These are phyloP conservation scores for Marasmius tenuissimus DNA, from an alignment of 1,284 basidiomycete species.

Conservation along the genomic window DNA sequence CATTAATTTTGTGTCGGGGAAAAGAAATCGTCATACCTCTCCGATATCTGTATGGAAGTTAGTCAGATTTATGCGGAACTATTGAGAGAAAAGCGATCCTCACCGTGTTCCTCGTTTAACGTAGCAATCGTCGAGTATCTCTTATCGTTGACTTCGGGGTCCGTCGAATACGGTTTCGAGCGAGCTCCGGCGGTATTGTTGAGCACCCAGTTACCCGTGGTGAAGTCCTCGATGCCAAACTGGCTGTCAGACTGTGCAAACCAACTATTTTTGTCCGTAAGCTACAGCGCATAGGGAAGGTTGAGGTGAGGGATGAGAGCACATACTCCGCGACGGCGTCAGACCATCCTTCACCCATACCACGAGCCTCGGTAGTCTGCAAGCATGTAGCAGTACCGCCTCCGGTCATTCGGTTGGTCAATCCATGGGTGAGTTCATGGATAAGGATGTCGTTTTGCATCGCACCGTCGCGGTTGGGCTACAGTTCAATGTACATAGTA, in stretches of 20 bases:
- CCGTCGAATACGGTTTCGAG: neutral
- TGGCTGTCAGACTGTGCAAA: neutral
- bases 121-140: neutral
- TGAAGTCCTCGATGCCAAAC: neutral
- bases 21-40: neutral
- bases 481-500: too few relatives aligned
- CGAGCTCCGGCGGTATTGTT: slow-evolving; percentile 17
- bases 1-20: neutral
- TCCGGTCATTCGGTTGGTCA: slow-evolving; percentile 38
- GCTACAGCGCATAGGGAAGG: too few relatives aligned
- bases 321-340: slow-evolving; percentile 51
- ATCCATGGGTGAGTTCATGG: slow-evolving; percentile 39
- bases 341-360: slow-evolving; percentile 56
- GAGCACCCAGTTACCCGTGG: slow-evolving; percentile 20
- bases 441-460: slow-evolving; percentile 38
- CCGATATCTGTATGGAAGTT: neutral
- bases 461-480: slow-evolving; percentile 34
- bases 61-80: neutral
- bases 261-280: neutral
- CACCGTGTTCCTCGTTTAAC: neutral
- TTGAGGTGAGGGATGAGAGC: neutral
- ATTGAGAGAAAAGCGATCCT: neutral
- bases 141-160: neutral
- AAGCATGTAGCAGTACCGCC: slow-evolving; percentile 50
- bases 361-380: slow-evolving; percentile 47